Percentiles rank a stretch among this genome's conserved stretches.
Evolutionary conservation across 1,284 basidiomycete genomes (phyloP).

Genomic region (Moesziomyces sp.): DNA sequence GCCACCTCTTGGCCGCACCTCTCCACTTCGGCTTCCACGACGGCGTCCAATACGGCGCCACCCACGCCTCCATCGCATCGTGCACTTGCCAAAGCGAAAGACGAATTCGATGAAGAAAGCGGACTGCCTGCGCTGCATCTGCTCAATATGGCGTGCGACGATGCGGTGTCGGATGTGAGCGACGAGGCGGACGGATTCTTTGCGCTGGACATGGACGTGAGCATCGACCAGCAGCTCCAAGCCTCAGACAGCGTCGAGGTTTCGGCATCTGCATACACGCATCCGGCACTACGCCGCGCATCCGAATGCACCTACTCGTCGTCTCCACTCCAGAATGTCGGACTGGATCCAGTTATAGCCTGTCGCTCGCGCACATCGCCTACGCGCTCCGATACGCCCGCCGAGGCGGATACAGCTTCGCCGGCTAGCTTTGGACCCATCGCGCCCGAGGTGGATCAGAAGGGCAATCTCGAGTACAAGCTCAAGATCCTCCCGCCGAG

Average conservation of each 20-base stretch:
- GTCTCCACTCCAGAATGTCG: conserved; percentile 27
- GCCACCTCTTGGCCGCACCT: conserved; percentile 29
- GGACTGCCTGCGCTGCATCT: conserved; percentile 28
- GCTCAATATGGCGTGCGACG: conserved; percentile 44
- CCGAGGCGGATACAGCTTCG: conserved; percentile 3
- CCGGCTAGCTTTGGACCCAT: conserved; percentile 43
- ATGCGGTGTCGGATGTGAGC: conserved; percentile 28
- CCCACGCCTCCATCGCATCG: conserved; percentile 24
- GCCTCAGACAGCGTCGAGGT: neutral
- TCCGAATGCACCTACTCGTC: conserved; percentile 35
- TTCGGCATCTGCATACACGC: conserved; percentile 7
- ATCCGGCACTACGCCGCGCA: conserved; percentile 26
- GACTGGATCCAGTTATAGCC: conserved; percentile 37
- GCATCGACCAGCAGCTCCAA: conserved; percentile 41
- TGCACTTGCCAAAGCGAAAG: neutral
- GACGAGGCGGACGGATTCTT: conserved; percentile 56
- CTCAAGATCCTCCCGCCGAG: conserved; percentile 64
- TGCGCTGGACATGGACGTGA: conserved; percentile 55
- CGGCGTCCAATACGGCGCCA: conserved; percentile 38
- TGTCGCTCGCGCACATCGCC: conserved; percentile 29
- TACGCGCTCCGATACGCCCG: neutral
- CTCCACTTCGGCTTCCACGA: conserved; percentile 39
- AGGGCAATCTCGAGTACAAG: conserved; percentile 67
- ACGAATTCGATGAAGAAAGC: neutral
- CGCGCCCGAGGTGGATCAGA: conserved; percentile 61